Percentiles rank a stretch among this genome's conserved stretches.
phyloP scores from a whole-genome alignment of 2,329 filamentous ascomycete genomes.

The Scedosporium boydii region DNA sequence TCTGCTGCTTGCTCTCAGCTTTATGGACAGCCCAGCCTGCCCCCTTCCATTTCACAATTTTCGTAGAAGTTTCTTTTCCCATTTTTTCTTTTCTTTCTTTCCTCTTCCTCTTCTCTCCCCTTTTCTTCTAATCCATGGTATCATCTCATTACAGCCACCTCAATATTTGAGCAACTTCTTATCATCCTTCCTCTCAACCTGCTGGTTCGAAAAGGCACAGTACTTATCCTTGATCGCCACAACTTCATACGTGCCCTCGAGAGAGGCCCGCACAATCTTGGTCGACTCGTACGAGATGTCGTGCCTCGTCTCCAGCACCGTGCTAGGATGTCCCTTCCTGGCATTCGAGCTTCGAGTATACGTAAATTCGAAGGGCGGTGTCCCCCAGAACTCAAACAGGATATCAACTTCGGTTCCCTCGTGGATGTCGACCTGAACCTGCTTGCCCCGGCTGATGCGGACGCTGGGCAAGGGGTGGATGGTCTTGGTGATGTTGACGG shows the following conservation, averaged over 20 bases:
- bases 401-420: conserved; percentile 93
- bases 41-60: neutral
- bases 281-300: conserved; percentile 74
- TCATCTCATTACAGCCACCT: neutral
- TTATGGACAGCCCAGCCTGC: neutral
- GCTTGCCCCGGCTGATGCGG: conserved; percentile 74
- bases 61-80: neutral
- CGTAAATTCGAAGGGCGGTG: conserved; percentile 94
- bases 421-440: conserved; percentile 83
- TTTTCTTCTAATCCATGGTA: neutral
- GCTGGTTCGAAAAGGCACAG: conserved; percentile 76
- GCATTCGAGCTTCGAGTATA: conserved; percentile 87
- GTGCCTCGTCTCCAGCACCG: conserved; percentile 82
- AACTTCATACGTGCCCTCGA: conserved; percentile 96
- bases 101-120: neutral
- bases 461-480: conserved; percentile 93
- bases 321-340: conserved; percentile 65
- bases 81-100: neutral
- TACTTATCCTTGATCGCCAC: conserved; percentile 90
- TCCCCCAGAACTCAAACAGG: conserved; percentile 89
- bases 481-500: conserved; percentile 65
- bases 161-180: conserved; percentile 15
- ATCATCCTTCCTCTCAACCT: conserved; percentile 40
- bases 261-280: conserved; percentile 74
- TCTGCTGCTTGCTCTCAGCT: neutral